These are phyloP conservation scores for Antitrichia curtipendula DNA, from an alignment of 225 moss, liverwort and hornwort species.

Conservation along the genomic window DNA sequence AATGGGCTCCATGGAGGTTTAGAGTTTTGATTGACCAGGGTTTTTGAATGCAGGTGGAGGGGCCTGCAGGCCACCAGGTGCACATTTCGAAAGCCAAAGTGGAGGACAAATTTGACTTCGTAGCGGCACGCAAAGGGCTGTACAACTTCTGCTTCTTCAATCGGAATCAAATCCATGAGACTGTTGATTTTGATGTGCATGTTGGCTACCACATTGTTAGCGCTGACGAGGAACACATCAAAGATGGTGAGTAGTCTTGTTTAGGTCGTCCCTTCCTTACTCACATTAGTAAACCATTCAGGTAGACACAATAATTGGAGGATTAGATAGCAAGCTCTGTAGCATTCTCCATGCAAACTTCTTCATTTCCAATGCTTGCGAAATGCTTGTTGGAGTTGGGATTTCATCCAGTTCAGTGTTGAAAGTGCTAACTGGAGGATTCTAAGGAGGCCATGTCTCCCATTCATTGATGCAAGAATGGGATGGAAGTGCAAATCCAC, in stretches of 20 bases:
- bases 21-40: neutral
- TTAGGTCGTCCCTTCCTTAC: neutral
- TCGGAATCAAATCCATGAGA: conserved; percentile 62
- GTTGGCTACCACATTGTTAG: conserved; percentile 32
- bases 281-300: neutral
- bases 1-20: neutral
- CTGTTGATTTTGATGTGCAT: conserved; percentile 86
- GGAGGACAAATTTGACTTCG: conserved; percentile 76
- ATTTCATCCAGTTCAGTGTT: neutral
- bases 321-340: neutral
- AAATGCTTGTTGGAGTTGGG: neutral
- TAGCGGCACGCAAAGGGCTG: conserved; percentile 41
- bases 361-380: neutral
- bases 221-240: conserved; percentile 41
- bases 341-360: neutral
- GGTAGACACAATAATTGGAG: neutral
- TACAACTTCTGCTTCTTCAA: conserved; percentile 92
- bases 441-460: neutral
- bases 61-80: conserved; percentile 56
- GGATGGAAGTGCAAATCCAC: neutral
- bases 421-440: neutral
- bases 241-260: conserved; percentile 38
- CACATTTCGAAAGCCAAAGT: conserved; percentile 34
- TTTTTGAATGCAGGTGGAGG: conserved; percentile 62
- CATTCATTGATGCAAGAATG: neutral